These are phyloP conservation scores for Macadamia tetraphylla DNA, from an alignment of 164 flowering plant genomes.

Conservation along the genomic window DNA sequence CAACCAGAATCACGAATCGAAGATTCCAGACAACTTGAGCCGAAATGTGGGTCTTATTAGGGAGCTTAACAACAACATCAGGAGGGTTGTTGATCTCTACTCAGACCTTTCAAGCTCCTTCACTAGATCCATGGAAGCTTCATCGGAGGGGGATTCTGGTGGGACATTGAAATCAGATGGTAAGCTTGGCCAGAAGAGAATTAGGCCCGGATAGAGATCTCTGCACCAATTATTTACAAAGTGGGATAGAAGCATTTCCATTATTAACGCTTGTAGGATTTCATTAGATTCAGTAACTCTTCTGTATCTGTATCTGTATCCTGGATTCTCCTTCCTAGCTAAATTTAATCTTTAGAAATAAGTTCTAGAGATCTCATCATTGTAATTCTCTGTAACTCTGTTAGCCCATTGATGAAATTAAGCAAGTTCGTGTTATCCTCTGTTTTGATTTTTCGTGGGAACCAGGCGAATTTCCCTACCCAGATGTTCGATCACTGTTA, in stretches of 20 bases:
- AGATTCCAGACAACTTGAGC: constrained; percentile 7
- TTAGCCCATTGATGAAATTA: constrained; percentile 13
- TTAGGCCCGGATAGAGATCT: constrained; percentile 44
- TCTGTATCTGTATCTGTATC: constrained; percentile 5
- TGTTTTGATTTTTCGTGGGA: background rate
- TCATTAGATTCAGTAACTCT: constrained; percentile 8
- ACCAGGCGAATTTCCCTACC: background rate
- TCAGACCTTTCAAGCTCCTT: constrained; percentile 11
- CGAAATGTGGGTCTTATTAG: constrained; percentile 9
- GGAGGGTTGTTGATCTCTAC: constrained; percentile 8
- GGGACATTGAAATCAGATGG: constrained; percentile 52
- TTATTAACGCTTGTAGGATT: background rate
- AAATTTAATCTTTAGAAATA: constrained; percentile 12
- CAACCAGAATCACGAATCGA: constrained; percentile 12
- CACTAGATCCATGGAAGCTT: constrained; percentile 30
- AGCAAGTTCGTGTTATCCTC: constrained; percentile 4
- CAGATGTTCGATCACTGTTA: background rate
- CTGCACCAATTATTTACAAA: background rate
- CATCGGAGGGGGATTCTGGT: constrained; percentile 69
- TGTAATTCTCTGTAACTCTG: constrained; percentile 12
- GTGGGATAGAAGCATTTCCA: constrained; percentile 1
- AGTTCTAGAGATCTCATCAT: constrained; percentile 15
- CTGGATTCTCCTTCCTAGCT: constrained; percentile 6
- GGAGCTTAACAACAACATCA: constrained; percentile 11
- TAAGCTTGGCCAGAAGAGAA: constrained; percentile 62